Base-by-base conservation (phyloP, 2,329 filamentous ascomycete genomes). In the Fusarium sp. region DNA sequence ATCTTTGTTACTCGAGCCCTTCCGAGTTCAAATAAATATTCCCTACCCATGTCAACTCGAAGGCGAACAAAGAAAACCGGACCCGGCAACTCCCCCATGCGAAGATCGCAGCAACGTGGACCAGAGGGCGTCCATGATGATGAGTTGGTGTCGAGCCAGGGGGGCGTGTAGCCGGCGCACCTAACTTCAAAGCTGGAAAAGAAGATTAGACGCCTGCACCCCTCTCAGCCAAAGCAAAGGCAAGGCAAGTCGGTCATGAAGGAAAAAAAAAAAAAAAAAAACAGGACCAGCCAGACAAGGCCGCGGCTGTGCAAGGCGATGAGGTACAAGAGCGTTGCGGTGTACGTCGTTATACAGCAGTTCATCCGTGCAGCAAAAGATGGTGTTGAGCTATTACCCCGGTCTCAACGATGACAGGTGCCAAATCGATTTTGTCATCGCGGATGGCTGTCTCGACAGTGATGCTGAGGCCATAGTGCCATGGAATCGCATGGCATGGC, bases 41-140 rank as follows among this genome's bases (percentile, higher is more conserved):
- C 48, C 58, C 41, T 59, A 59, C 33, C 69, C 69, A 73, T 62
- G 66, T 56, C 32, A 38, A 52, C 38, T 54, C 50, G 41, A 63
- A 59, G 41, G 41, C 30, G 56, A 64, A 57, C 38, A 59, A 65
- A 75, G 67, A 69, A 75, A 71, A 74, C 66, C 62, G 74, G 74
- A 69, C 59, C 71, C 65, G 75, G 70, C 62, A 72, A 75, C 63
- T 59, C 53, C 71, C 70, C 74, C 74, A 75, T 73, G 73, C 64
- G 71, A 76, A 76, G 75, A 76, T 76, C 75, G 70, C 59, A 72
- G 68, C 69, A 74, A 73, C 67, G 64, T 72, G 57, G 71, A 58
- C 53, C 49, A 57, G 69, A 68, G 55, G 70, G 71, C 40, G 64
- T 68, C 57, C 52, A 58, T 58, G 61, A 53, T 67, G 71, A 66